Conservation (phyloP, 305 asterid species). For the Striga hermonthica region DNA sequence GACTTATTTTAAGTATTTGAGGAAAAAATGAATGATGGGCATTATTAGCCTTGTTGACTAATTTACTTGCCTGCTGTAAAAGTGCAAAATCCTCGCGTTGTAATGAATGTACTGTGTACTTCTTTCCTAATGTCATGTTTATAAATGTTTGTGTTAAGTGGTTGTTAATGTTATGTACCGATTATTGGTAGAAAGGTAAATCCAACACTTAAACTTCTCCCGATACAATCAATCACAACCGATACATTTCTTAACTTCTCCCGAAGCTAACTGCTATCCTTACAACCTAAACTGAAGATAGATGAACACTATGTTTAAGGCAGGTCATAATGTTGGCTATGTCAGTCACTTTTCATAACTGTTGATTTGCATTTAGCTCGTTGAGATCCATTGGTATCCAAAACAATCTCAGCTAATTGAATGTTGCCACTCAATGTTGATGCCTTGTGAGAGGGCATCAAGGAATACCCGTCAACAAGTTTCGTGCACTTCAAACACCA, state of each 20-base stretch:
- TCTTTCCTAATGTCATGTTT: constrained; percentile 42
- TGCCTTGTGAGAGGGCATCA: constrained; percentile 74
- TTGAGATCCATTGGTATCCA: constrained; percentile 35
- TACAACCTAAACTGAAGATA: background rate
- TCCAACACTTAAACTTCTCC: background rate
- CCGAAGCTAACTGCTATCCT: background rate
- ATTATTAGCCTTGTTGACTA: constrained; percentile 39
- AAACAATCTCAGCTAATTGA: constrained; percentile 80
- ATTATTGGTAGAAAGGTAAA: constrained; percentile 42
- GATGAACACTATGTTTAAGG: background rate
- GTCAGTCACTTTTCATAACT: background rate
- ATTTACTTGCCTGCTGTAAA: constrained; percentile 62
- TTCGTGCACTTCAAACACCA: constrained; percentile 83
- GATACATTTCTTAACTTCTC: background rate
- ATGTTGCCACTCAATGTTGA: constrained; percentile 76
- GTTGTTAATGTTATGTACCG: constrained; percentile 34
- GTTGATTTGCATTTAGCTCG: background rate
- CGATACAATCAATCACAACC: background rate
- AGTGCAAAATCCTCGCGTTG: constrained; percentile 46
- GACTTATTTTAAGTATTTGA: constrained; percentile 32
- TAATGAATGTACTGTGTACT: constrained; percentile 48
- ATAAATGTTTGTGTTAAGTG: background rate
- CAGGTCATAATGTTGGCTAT: background rate
- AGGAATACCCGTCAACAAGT: constrained; percentile 79
- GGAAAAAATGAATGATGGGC: constrained; percentile 14